phyloP scores from a whole-genome alignment of 2,329 filamentous ascomycete genomes.

The Ophiostoma sp. region DNA sequence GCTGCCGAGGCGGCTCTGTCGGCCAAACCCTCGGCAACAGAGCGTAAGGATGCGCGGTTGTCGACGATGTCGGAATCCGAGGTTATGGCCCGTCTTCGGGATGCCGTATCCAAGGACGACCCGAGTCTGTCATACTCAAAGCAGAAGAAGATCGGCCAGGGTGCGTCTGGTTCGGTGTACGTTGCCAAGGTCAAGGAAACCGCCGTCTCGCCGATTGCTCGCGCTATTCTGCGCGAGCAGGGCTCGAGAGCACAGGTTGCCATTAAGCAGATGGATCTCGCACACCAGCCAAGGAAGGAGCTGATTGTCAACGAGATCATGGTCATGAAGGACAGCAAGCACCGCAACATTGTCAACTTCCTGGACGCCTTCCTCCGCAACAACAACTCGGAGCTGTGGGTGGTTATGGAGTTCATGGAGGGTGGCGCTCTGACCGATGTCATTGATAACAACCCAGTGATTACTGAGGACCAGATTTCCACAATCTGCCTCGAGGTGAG shows the following conservation, averaged over 20 bases:
- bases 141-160: constrained; percentile 99
- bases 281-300: constrained; percentile 94
- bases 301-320: constrained; percentile 99
- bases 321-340: constrained; percentile 99
- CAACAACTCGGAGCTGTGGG: constrained; percentile 93
- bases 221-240: constrained; percentile 70
- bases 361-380: constrained; percentile 94
- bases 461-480: constrained; percentile 94
- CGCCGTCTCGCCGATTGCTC: constrained; percentile 73
- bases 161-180: constrained; percentile 95
- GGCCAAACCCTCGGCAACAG: constrained; percentile 66
- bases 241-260: constrained; percentile 83
- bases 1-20: constrained; percentile 85
- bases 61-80: constrained; percentile 96
- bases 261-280: constrained; percentile 99
- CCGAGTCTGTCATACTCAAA: constrained; percentile 95
- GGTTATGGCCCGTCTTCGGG: constrained; percentile 91
- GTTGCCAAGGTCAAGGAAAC: constrained; percentile 91
- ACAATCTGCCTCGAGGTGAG: constrained; percentile 93
- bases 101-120: constrained; percentile 92
- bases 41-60: constrained; percentile 90
- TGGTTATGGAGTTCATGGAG: constrained; percentile 99
- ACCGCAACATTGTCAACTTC: constrained; percentile 98
- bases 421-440: constrained; percentile 95
- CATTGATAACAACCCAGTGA: constrained; percentile 93